phyloP scores from a whole-genome alignment of 306 rosid species.

The Trifolium fragiferum region DNA sequence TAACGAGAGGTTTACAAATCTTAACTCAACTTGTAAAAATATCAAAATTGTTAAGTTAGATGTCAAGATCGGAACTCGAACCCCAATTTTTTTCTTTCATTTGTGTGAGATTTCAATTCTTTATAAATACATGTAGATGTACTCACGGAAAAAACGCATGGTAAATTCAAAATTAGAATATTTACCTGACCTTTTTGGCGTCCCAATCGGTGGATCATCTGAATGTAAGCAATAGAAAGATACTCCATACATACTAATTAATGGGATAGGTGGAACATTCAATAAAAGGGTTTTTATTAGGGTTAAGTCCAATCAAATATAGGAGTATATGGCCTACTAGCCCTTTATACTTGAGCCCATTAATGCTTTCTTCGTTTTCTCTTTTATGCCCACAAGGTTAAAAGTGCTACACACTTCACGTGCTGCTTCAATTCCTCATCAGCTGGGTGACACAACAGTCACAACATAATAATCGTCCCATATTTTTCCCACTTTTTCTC shows the following conservation, averaged over 20 bases:
- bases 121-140: too few relatives aligned
- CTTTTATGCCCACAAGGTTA: neutral
- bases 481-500: slow-evolving; percentile 44
- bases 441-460: neutral
- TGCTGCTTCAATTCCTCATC: neutral
- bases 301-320: slow-evolving; percentile 45
- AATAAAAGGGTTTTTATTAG: slow-evolving; percentile 39
- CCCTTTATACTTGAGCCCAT: slow-evolving; percentile 23
- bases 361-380: slow-evolving; percentile 30
- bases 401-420: slow-evolving; percentile 38
- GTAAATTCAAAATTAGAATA: slow-evolving; percentile 11
- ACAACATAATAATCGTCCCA: slow-evolving; percentile 39
- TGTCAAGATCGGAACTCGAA: too few relatives aligned
- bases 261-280: slow-evolving; percentile 45
- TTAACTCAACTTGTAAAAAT: too few relatives aligned
- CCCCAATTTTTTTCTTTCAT: too few relatives aligned
- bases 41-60: too few relatives aligned
- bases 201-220: slow-evolving; percentile 16
- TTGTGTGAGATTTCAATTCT: too few relatives aligned
- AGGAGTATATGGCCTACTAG: slow-evolving; percentile 29
- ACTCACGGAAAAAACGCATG: neutral
- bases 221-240: neutral
- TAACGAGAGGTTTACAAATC: too few relatives aligned
- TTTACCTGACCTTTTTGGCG: slow-evolving; percentile 40
- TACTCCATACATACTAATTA: too few relatives aligned